Conservation (phyloP, 1,284 basidiomycete species). For the Sanghuangporus baumii region DNA sequence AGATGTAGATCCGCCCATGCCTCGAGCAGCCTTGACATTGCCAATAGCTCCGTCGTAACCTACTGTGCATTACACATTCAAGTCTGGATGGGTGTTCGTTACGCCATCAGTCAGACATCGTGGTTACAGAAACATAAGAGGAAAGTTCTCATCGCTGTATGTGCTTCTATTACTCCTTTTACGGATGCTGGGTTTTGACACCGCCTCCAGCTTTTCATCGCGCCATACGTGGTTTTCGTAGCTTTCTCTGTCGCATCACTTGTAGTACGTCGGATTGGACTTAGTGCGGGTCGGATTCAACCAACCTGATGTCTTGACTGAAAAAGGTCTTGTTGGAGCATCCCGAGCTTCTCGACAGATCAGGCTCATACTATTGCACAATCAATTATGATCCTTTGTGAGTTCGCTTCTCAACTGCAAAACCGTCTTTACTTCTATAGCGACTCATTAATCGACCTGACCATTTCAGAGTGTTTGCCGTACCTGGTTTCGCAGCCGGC, state of each 20-base stretch:
- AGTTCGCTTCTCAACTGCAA: neutral
- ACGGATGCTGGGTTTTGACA: neutral
- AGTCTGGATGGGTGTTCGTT: conserved; percentile 13
- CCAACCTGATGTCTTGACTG: neutral
- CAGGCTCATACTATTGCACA: conserved; percentile 14
- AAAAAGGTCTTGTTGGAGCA: conserved; percentile 4
- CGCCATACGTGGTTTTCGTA: conserved; percentile 12
- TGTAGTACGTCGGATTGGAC: neutral
- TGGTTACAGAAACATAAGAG: conserved; percentile 8
- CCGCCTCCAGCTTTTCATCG: conserved; percentile 7
- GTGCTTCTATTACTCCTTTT: neutral
- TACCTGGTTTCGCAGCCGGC: conserved; percentile 13
- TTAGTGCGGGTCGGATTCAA: neutral
- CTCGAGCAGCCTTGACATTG: neutral
- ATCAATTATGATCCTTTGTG: conserved; percentile 12
- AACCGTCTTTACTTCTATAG: neutral
- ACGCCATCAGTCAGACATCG: neutral
- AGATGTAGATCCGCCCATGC: neutral
- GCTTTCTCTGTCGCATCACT: conserved; percentile 9
- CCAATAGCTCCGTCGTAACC: neutral
- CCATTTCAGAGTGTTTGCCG: neutral
- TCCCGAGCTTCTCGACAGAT: conserved; percentile 7
- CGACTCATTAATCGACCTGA: too few species aligned
- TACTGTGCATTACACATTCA: conserved; percentile 15
- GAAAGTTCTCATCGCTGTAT: conserved; percentile 2